Evolutionary conservation across 345 rosid genomes (phyloP).

Genomic region (Salix purpurea): DNA sequence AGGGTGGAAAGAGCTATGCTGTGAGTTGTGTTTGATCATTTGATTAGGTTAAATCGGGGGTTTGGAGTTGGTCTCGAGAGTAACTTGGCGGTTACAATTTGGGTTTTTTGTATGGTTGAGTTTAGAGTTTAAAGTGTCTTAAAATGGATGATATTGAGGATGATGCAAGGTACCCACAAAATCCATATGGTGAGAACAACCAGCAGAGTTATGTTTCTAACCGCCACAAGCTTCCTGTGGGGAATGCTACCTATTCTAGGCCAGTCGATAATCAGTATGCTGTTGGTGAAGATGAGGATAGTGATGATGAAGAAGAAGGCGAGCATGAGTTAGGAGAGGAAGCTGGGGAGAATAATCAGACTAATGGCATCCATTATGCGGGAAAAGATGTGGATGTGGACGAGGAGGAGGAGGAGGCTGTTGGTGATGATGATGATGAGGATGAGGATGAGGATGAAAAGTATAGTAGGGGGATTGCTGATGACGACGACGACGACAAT

Average conservation of each 20-base stretch:
- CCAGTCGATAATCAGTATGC: conserved; percentile 24
- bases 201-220: conserved; percentile 37
- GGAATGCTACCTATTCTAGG: conserved; percentile 35
- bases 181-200: conserved; percentile 40
- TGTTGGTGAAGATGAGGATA: conserved; percentile 42
- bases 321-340: conserved; percentile 34
- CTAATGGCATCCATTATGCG: conserved; percentile 33
- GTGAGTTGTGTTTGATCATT: background rate
- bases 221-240: conserved; percentile 56
- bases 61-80: background rate
- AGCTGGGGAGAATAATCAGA: conserved; percentile 38
- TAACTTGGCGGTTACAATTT: background rate
- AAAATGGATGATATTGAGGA: conserved; percentile 79
- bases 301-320: conserved; percentile 27
- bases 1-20: background rate
- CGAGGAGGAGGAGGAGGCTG: conserved; percentile 31
- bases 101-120: background rate
- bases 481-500: conserved; percentile 12
- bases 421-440: conserved; percentile 15
- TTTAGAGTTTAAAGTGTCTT: background rate
- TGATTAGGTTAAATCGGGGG: background rate
- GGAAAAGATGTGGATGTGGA: conserved; percentile 34
- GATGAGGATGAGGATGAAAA: conserved; percentile 32
- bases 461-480: conserved; percentile 7
- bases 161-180: conserved; percentile 62